A percentile compares a stretch with the other conserved stretches of the same genome.
These are phyloP conservation scores for Hibiscus tridactylites DNA, from an alignment of 345 rosid genomes.

Conservation along the genomic window DNA sequence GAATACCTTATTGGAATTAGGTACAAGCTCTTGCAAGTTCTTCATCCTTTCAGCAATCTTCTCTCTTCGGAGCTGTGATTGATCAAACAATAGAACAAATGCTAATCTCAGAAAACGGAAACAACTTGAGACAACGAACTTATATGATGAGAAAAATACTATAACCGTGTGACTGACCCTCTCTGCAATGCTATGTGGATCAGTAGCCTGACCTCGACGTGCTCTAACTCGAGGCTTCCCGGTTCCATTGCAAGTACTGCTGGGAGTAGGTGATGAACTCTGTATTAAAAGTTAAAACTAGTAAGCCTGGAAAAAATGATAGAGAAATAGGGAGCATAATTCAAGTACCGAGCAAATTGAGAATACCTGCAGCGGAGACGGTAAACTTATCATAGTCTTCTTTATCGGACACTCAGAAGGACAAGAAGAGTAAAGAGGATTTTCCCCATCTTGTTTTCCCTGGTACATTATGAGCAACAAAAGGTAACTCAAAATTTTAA, in stretches of 20 bases:
- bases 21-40: not conserved
- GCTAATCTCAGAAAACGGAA: not conserved
- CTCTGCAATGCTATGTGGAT: not conserved
- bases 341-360: not conserved
- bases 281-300: not conserved
- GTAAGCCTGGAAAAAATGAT: not conserved
- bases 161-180: not conserved
- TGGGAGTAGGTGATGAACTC: not conserved
- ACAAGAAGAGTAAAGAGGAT: constrained; percentile 14
- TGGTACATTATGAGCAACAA: constrained; percentile 12
- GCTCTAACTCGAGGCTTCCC: not conserved
- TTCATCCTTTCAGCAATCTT: not conserved
- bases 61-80: not conserved
- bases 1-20: not conserved
- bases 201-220: not conserved
- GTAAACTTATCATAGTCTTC: not conserved
- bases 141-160: not conserved
- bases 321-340: not conserved
- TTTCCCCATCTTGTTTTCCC: constrained; percentile 27
- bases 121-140: not conserved
- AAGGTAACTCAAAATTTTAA: not conserved
- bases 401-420: constrained; percentile 8
- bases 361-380: constrained; percentile 25
- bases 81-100: not conserved
- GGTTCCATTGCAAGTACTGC: not conserved